phyloP scores from a whole-genome alignment of 805 yeast species.

The Starmera dryadoides region DNA sequence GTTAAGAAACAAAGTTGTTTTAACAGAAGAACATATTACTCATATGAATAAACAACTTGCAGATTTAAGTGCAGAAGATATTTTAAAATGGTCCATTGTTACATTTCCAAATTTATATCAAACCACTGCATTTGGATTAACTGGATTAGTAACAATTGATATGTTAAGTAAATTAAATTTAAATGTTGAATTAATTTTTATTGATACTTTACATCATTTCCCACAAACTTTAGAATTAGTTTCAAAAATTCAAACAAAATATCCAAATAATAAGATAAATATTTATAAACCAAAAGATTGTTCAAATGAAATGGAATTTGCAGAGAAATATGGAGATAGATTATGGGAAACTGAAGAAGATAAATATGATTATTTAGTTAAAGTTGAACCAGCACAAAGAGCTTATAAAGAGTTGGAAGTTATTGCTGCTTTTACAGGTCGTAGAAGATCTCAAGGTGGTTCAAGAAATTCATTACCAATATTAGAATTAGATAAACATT shows the following conservation, averaged over 20 bases:
- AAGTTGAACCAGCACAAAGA: constrained; percentile 87
- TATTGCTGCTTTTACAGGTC: constrained; percentile 86
- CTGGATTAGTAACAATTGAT: constrained; percentile 85
- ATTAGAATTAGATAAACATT: constrained; percentile 64
- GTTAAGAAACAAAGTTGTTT: constrained; percentile 24
- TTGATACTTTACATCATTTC: constrained; percentile 90
- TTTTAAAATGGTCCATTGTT: constrained; percentile 74
- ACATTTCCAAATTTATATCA: constrained; percentile 81
- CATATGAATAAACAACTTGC: constrained; percentile 60
- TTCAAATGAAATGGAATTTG: constrained; percentile 54
- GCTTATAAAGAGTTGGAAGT: constrained; percentile 71
- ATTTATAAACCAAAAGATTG: constrained; percentile 61
- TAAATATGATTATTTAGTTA: constrained; percentile 76
- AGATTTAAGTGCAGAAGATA: constrained; percentile 55
- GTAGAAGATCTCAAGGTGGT: constrained; percentile 88
- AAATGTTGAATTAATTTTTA: constrained; percentile 69
- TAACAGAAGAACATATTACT: constrained; percentile 48
- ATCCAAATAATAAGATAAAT: constrained; percentile 49
- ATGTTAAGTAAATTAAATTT: constrained; percentile 54
- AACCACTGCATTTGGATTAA: constrained; percentile 92
- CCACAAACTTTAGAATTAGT: constrained; percentile 86
- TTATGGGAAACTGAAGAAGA: constrained; percentile 82
- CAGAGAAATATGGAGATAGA: constrained; percentile 58
- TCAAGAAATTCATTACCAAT: constrained; percentile 65
- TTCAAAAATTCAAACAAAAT: constrained; percentile 45